Conservation (phyloP, 2,329 filamentous ascomycete species). For the Pezicula carpinea region DNA sequence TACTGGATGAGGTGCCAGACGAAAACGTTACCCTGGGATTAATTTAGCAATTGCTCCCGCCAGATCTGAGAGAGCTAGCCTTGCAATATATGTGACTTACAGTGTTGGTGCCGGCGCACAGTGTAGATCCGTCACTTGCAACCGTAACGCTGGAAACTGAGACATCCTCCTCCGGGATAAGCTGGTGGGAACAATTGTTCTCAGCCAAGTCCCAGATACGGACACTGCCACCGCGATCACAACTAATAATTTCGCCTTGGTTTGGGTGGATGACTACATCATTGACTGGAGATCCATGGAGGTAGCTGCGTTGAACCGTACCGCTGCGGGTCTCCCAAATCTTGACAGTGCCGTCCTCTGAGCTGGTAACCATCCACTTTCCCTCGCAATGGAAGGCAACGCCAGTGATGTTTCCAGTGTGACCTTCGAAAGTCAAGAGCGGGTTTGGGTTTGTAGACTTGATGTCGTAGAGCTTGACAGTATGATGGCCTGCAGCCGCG, state of each 20-base stretch:
- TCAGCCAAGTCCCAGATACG: slow-evolving; percentile 95
- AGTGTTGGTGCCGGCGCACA: slow-evolving; percentile 89
- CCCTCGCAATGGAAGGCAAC: slow-evolving; percentile 98
- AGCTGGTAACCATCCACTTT: slow-evolving; percentile 99
- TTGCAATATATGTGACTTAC: slow-evolving; percentile 43
- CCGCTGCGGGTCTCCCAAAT: slow-evolving; percentile 30
- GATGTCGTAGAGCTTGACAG: slow-evolving; percentile 97
- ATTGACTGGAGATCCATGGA: slow-evolving; percentile 83
- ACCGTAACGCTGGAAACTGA: slow-evolving; percentile 93
- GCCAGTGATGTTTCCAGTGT: slow-evolving; percentile 92
- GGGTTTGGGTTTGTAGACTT: slow-evolving; percentile 96
- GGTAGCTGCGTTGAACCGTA: slow-evolving; percentile 82
- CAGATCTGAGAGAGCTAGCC: background rate
- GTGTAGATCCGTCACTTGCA: slow-evolving; percentile 85
- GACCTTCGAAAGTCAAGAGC: slow-evolving; percentile 89
- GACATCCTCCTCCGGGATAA: slow-evolving; percentile 94
- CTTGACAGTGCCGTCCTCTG: slow-evolving; percentile 69
- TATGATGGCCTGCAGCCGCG: slow-evolving; percentile 72
- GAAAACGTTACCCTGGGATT: slow-evolving; percentile 80
- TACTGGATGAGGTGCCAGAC: slow-evolving; percentile 88
- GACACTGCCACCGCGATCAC: slow-evolving; percentile 87
- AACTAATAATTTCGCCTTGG: slow-evolving; percentile 96
- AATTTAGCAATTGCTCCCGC: slow-evolving; percentile 12
- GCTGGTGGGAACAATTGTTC: slow-evolving; percentile 93
- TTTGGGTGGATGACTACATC: slow-evolving; percentile 99